phyloP scores from a whole-genome alignment of 116 monocot species.

The Phalaenopsis hybrid region DNA sequence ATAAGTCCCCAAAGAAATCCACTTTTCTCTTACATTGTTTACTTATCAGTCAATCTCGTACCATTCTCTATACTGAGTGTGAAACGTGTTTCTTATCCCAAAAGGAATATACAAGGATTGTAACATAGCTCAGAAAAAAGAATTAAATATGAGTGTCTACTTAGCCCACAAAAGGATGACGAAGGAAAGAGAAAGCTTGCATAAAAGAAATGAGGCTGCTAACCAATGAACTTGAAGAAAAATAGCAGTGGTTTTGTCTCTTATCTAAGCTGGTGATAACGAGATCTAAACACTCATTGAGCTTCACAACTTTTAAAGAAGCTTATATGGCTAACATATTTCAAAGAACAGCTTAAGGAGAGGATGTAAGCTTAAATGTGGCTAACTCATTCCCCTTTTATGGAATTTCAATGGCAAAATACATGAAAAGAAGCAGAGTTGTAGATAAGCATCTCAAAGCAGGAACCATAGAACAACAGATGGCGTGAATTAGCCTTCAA shows the following conservation, averaged over 20 bases:
- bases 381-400: background rate
- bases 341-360: background rate
- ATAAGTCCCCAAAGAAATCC: no score
- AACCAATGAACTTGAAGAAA: background rate
- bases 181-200: background rate
- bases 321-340: background rate
- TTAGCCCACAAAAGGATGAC: background rate
- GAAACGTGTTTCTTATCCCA: background rate
- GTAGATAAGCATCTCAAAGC: no score
- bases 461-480: no score
- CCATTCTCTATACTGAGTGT: background rate
- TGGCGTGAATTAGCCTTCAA: no score
- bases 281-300: background rate
- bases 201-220: background rate
- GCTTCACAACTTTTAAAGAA: background rate
- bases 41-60: no score
- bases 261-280: background rate
- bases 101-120: background rate
- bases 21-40: no score
- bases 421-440: no score
- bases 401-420: background rate
- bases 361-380: background rate
- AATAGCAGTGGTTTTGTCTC: background rate
- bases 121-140: background rate
- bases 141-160: background rate